These are phyloP conservation scores for Entomophthora muscae DNA, from an alignment of 371 early-diverging fungal species.

Conservation along the genomic window DNA sequence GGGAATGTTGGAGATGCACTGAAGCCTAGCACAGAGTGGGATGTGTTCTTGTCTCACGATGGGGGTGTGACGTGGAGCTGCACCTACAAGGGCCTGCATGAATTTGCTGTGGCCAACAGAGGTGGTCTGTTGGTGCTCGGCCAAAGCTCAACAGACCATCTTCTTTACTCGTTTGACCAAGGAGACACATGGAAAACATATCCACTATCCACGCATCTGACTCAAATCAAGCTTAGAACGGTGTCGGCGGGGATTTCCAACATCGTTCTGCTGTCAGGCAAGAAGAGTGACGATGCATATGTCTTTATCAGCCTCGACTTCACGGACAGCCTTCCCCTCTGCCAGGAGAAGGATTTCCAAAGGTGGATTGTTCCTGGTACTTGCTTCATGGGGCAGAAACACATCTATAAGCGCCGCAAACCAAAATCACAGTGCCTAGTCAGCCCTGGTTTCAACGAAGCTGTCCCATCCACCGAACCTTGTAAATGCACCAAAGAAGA, in stretches of 20 bases:
- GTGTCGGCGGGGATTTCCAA: background rate
- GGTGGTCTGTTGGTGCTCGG: conserved; percentile 61
- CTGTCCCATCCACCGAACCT: conserved; percentile 24
- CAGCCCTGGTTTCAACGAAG: too few relatives aligned
- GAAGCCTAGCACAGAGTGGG: conserved; percentile 45
- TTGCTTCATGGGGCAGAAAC: conserved; percentile 74
- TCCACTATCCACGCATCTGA: background rate
- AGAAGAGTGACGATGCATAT: conserved; percentile 5
- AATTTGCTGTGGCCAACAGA: conserved; percentile 75
- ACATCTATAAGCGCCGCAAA: conserved; percentile 50
- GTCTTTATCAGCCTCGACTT: conserved; percentile 51
- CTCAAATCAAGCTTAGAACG: background rate
- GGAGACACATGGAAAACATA: conserved; percentile 55
- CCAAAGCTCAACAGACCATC: conserved; percentile 43
- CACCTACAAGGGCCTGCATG: conserved; percentile 60
- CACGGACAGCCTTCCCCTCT: conserved; percentile 31
- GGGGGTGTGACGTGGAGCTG: conserved; percentile 75
- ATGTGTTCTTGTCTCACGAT: conserved; percentile 69
- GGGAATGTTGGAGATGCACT: conserved; percentile 68
- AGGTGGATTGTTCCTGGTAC: conserved; percentile 41
- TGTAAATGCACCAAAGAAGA: conserved; percentile 72
- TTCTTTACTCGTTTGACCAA: conserved; percentile 64
- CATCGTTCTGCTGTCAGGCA: background rate
- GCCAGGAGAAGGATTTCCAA: conserved; percentile 55
- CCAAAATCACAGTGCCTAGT: conserved; percentile 60